Evolutionary conservation across 83 land plant species (phyloP).

Genomic region (Isoetes engelmannii): DNA sequence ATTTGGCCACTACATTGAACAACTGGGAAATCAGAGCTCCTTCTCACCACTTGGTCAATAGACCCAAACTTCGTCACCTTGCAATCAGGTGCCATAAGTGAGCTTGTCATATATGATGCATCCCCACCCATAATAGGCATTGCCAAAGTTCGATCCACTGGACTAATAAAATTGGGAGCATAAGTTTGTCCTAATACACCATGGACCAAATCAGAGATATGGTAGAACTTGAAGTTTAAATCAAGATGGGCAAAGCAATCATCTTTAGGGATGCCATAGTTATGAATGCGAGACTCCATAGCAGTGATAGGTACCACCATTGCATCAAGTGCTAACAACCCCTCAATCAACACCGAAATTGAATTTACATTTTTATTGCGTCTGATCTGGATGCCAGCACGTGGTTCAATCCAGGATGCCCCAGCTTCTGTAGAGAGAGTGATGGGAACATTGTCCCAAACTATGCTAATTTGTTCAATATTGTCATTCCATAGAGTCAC

Average conservation of each 20-base stretch:
- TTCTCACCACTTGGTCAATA: no score
- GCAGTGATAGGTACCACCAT: conserved; percentile 28
- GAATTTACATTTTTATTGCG: conserved; percentile 19
- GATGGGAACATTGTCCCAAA: conserved; percentile 17
- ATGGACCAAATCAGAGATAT: conserved; percentile 15
- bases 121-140: no score
- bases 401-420: conserved; percentile 14
- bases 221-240: conserved; percentile 27
- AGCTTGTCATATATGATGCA: no score
- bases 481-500: conserved; percentile 14
- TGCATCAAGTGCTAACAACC: background rate
- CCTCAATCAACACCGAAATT: conserved; percentile 5
- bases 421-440: conserved; percentile 1
- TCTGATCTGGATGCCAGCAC: conserved; percentile 12
- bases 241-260: conserved; percentile 37
- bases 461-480: conserved; percentile 20
- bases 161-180: no score
- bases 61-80: no score
- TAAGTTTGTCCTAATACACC: no score
- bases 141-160: no score
- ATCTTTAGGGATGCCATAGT: conserved; percentile 21
- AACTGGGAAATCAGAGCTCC: no score
- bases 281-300: conserved; percentile 23
- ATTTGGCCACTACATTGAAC: no score
- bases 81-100: no score